Percentiles rank a stretch among this genome's conserved stretches.
Evolutionary conservation across 768 basidiomycete genomes (phyloP).

Genomic region (Lactarius sp.): DNA sequence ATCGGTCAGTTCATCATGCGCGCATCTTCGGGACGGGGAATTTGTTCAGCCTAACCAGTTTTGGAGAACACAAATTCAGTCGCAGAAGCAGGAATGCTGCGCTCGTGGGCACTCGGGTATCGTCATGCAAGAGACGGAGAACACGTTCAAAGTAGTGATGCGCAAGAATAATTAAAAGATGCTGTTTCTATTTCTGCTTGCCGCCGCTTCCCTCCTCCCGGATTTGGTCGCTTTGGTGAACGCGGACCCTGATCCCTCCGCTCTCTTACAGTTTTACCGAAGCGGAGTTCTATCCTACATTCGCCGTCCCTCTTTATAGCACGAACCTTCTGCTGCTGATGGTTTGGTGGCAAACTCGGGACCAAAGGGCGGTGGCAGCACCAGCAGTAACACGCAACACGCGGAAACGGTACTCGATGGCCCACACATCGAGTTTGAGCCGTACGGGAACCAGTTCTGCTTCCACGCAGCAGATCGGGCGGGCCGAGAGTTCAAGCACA

Average conservation of each 20-base stretch:
- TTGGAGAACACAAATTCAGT: slow-evolving; percentile 40
- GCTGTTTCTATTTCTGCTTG: slow-evolving; percentile 19
- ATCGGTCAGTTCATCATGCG: slow-evolving; percentile 54
- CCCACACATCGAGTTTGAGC: slow-evolving; percentile 66
- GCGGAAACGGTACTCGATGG: slow-evolving; percentile 50
- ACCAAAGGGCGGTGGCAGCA: slow-evolving; percentile 26
- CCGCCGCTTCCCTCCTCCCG: neutral
- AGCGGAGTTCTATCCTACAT: slow-evolving; percentile 66
- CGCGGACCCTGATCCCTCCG: no score
- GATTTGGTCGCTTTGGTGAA: no score
- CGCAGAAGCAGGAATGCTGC: slow-evolving; percentile 60
- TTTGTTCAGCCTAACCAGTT: no score
- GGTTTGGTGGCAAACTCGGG: neutral
- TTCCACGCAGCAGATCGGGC: slow-evolving; percentile 80
- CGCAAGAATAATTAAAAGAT: slow-evolving; percentile 65
- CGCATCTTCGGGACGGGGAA: no score
- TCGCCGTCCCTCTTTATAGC: slow-evolving; percentile 62
- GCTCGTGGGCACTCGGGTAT: slow-evolving; percentile 75
- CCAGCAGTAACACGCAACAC: slow-evolving; percentile 24
- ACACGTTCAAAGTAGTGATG: slow-evolving; percentile 81
- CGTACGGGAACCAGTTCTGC: slow-evolving; percentile 83
- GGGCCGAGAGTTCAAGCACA: slow-evolving; percentile 79
- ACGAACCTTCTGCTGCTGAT: slow-evolving; percentile 32
- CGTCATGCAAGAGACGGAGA: slow-evolving; percentile 85
- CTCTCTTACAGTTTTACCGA: slow-evolving; percentile 58